These are phyloP conservation scores for Curvularia spicifera DNA, from an alignment of 2,329 filamentous ascomycete genomes.

Conservation along the genomic window DNA sequence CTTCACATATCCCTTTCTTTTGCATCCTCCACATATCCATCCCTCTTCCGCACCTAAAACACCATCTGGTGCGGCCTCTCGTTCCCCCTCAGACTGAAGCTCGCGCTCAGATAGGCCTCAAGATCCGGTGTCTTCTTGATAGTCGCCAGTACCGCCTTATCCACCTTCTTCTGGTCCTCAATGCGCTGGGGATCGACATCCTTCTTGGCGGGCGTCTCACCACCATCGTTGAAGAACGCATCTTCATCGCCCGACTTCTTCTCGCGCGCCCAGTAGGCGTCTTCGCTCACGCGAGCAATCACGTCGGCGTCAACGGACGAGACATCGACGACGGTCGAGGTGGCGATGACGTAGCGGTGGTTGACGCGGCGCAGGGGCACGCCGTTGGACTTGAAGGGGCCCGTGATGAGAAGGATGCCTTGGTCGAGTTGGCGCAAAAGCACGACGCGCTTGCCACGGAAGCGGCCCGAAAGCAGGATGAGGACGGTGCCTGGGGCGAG, in stretches of 20 bases:
- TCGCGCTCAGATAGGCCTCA: constrained; percentile 86
- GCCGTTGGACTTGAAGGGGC: constrained; percentile 99
- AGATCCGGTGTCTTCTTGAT: constrained; percentile 98
- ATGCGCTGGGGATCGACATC: constrained; percentile 86
- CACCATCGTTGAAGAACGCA: constrained; percentile 98
- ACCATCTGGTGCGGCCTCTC: constrained; percentile 99
- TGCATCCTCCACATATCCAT: not conserved
- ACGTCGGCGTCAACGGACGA: constrained; percentile 74
- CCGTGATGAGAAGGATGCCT: constrained; percentile 97
- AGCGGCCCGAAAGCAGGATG: constrained; percentile 98
- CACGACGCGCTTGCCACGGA: constrained; percentile 99
- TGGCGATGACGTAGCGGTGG: constrained; percentile 91
- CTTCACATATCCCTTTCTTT: not conserved
- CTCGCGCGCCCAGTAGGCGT: constrained; percentile 96
- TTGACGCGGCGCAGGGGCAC: constrained; percentile 93
- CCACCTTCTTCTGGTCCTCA: constrained; percentile 96
- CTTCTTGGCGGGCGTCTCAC: constrained; percentile 93
- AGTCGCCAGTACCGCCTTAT: constrained; percentile 88
- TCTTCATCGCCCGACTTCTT: constrained; percentile 81
- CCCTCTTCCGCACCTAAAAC: constrained; percentile 63
- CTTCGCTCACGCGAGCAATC: constrained; percentile 75
- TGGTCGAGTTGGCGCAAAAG: constrained; percentile 96
- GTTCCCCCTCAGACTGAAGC: constrained; percentile 97
- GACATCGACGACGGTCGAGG: constrained; percentile 82
- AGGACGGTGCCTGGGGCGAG: constrained; percentile 94